Base-by-base conservation (phyloP, 1,284 basidiomycete species). In the Cutaneotrichosporon arboriforme region DNA sequence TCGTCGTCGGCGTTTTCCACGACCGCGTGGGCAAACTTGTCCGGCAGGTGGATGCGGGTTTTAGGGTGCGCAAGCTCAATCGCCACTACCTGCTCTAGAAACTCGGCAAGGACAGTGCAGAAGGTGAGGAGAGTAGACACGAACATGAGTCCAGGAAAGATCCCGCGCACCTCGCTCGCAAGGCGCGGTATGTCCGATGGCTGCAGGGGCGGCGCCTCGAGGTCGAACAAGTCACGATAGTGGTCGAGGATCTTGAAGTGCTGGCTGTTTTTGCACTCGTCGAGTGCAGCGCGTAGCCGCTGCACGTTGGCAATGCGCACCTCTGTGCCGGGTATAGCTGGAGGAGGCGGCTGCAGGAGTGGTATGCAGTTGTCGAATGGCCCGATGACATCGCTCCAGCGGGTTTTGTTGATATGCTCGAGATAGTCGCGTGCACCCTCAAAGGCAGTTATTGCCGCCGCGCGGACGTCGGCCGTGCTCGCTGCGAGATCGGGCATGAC, bases 231-330 rank as follows among this genome's bases (percentile, higher is more conserved):
- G 8, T 57, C 59, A 23, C 69, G 60, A 66, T 80, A 84, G 0
- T 82, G 82, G 41, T 77, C 74, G 4, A 84, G 60, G 1, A 85
- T 60, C 33, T 70, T 62, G 20, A 78, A 67, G 8, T 83, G 78
- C 14, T 75, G 68, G 12, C 59, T 63, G 2, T 62, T 54, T 31
- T 77, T 74, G 67, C 80, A 83, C 15, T 66, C 70, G 8, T 61
- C 68, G 15, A 83, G 49, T 0, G 77, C 73, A 0, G 45, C 33
- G 21, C 61, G 59, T 3, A 83, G 74, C 4, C 61, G 64, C 34
- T 67, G 70, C 5, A 76, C 67, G 26, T 31, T 31, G 26, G 26
- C 26, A 10, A 31, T 31, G 10, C 26, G 26, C 26, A 10, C 74
- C 69, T 2, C 58, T 65, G 51, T 80, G 77, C 10, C 82, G 70